Conservation (phyloP, 129 eudicot species). For the Oenanthe sinensis region DNA sequence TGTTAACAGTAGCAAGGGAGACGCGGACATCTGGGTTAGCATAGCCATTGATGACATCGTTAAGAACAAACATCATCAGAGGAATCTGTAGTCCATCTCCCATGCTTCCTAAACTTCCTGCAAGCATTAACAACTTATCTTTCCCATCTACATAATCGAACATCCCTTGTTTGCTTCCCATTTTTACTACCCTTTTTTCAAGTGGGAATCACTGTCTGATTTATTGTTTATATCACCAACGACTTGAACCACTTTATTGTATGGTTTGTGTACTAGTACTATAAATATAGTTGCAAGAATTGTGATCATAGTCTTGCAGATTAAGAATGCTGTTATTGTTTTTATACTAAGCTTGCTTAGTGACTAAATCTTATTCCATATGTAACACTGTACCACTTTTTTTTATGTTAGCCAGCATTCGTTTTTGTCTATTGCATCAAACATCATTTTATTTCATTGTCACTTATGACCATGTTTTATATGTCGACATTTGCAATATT, state of each 20-base stretch:
- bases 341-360: background rate
- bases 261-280: slow-evolving; percentile 1
- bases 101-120: slow-evolving; percentile 63
- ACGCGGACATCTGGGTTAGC: slow-evolving; percentile 32
- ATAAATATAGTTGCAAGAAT: background rate
- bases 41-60: slow-evolving; percentile 47
- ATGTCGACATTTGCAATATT: background rate
- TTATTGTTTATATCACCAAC: background rate
- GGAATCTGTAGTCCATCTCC: slow-evolving; percentile 75
- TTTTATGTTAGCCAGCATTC: slow-evolving; percentile 1
- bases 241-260: background rate
- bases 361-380: background rate
- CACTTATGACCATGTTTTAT: background rate
- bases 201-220: background rate
- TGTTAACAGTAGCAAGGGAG: slow-evolving; percentile 28
- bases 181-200: background rate
- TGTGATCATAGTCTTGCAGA: slow-evolving; percentile 10
- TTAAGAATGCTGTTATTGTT: slow-evolving; percentile 12
- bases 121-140: slow-evolving; percentile 58
- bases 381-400: background rate
- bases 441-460: background rate
- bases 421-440: background rate
- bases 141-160: slow-evolving; percentile 47
- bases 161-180: slow-evolving; percentile 35
- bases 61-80: slow-evolving; percentile 66